Evolutionary conservation across 495 filamentous ascomycete genomes (phyloP), one percentile per base, ranked within the genome.

Genomic region (Neurospora sp.): DNA sequence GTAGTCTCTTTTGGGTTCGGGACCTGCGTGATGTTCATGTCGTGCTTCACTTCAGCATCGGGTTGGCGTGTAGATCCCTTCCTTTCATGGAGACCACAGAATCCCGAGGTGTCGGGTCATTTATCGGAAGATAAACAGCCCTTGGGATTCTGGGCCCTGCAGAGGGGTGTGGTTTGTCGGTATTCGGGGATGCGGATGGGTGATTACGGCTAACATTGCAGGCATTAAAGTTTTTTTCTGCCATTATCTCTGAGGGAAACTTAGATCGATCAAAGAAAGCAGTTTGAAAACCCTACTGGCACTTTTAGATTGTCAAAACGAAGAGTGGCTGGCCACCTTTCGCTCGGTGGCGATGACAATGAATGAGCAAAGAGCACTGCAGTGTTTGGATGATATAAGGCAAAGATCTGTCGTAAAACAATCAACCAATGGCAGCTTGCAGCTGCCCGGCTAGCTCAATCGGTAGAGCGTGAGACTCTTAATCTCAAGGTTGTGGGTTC

Each of bases 401-500:
- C 31, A 35, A 35, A 35, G 31, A 35, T 35, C 31, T 35, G 31
- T 35, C 31, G 3, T n/a, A n/a, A n/a, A 35, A 0, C 31, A 35
- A 35, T 59, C 53, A 61, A 61, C 53, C 27, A 66, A 66, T 35
- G 53, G 53, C 27, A 66, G 53, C 53, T 66, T 66, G 11, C 27
- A 27, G 53, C 53, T 66, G 69, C 69, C 69, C 69, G 76, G 87
- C 86, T 90, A 90, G 88, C 88, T 90, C 88, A 90, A 89, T 90
- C 88, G 88, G 88, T 88, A 89, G 88, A 90, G 88, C 88, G 88
- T 89, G 85, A 88, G 88, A 90, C 88, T 90, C 88, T 90, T 90
- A 89, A 89, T 61, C 53, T 61, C 53, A 61, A 61, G 53, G 53
- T 61, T 61, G 53, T 48, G 44, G 44, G 44, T 48, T 48, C 44